These are phyloP conservation scores for Phaeosphaeria sp. DNA, from an alignment of 2,329 filamentous ascomycete genomes.

Conservation along the genomic window DNA sequence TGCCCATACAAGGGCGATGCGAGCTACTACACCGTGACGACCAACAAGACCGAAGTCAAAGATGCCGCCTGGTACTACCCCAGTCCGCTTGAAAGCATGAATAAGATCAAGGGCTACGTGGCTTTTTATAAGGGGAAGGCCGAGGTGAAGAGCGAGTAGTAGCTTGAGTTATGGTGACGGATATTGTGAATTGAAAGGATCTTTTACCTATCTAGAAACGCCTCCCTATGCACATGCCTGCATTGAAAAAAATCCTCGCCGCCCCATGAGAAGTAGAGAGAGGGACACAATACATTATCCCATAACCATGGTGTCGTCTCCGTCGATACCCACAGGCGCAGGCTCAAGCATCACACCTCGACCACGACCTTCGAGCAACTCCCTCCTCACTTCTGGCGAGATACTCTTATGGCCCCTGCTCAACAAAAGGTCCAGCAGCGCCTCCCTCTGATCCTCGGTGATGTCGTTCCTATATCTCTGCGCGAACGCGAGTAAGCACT, in stretches of 20 bases:
- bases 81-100: conserved; percentile 56
- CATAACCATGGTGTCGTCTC: conserved; percentile 92
- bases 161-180: neutral
- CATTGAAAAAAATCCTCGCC: neutral
- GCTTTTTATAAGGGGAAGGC: conserved; percentile 62
- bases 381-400: conserved; percentile 87
- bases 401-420: conserved; percentile 86
- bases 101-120: conserved; percentile 62
- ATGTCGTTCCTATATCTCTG: conserved; percentile 96
- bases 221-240: conserved; percentile 1
- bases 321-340: conserved; percentile 66
- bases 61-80: conserved; percentile 69
- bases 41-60: conserved; percentile 56
- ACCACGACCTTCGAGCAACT: conserved; percentile 86
- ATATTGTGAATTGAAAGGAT: neutral
- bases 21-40: conserved; percentile 62
- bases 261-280: no score
- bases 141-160: conserved; percentile 19
- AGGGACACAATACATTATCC: no score
- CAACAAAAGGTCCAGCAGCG: conserved; percentile 84
- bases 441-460: conserved; percentile 92
- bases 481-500: conserved; percentile 89
- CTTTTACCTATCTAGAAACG: neutral
- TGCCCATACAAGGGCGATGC: conserved; percentile 67
- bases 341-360: conserved; percentile 75